Evolutionary conservation across 148 eudicot species (phyloP).

Genomic region (Camellia japonica): DNA sequence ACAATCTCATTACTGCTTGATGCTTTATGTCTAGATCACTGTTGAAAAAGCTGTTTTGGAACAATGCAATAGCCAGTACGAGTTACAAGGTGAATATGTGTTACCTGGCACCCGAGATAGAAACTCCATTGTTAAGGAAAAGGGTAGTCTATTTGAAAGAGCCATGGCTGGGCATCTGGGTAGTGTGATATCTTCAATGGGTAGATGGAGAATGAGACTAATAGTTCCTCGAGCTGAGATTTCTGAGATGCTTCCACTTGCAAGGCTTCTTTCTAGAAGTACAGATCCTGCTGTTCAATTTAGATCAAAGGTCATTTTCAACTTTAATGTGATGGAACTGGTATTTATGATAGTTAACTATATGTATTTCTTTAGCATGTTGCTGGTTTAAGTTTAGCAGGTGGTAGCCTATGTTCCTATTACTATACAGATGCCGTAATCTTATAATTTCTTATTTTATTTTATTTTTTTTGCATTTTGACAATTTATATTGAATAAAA

Average conservation of each 20-base stretch:
- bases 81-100: conserved; percentile 97
- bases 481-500: neutral
- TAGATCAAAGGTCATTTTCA: conserved; percentile 76
- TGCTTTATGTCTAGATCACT: conserved; percentile 61
- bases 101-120: conserved; percentile 92
- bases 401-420: conserved; percentile 8
- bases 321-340: neutral
- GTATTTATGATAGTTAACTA: neutral
- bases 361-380: conserved; percentile 4
- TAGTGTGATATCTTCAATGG: conserved; percentile 92
- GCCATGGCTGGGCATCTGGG: conserved; percentile 94
- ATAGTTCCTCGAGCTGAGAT: conserved; percentile 98
- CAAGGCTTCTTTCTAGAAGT: conserved; percentile 95
- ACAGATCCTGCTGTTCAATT: conserved; percentile 95
- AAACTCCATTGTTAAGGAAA: conserved; percentile 57
- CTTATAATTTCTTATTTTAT: too few species aligned
- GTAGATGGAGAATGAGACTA: conserved; percentile 97
- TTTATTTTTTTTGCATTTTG: neutral
- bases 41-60: conserved; percentile 92
- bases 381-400: neutral
- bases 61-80: conserved; percentile 91
- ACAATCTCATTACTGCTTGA: conserved; percentile 10
- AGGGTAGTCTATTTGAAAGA: conserved; percentile 66
- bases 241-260: conserved; percentile 99
- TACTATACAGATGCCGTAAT: neutral